These are phyloP conservation scores for Cystobasidium ongulense DNA, from an alignment of 768 basidiomycete genomes.

Conservation along the genomic window DNA sequence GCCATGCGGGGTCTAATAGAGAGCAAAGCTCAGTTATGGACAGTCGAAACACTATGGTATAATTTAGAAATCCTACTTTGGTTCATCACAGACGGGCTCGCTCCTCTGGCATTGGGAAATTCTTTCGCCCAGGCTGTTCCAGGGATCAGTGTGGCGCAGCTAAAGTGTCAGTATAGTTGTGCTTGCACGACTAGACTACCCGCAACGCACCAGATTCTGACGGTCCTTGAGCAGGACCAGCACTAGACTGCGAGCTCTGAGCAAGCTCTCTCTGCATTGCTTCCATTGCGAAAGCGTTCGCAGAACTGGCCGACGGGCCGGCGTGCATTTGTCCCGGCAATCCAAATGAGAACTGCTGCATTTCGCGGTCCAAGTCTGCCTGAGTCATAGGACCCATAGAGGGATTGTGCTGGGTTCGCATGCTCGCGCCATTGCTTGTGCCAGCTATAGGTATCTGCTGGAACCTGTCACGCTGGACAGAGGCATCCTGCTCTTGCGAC, in stretches of 20 bases:
- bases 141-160: neutral
- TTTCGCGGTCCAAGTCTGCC: conserved; percentile 11
- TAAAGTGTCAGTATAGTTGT: neutral
- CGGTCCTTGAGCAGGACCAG: neutral
- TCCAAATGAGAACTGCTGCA: conserved; percentile 25
- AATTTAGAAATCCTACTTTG: neutral
- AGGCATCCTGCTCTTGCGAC: conserved; percentile 78
- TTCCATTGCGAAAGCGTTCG: conserved; percentile 23
- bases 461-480: conserved; percentile 66
- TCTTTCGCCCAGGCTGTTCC: conserved; percentile 4
- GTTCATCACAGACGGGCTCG: neutral
- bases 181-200: neutral
- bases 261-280: conserved; percentile 30
- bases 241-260: neutral
- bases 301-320: neutral
- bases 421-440: conserved; percentile 16
- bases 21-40: neutral
- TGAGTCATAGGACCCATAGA: neutral
- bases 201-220: neutral
- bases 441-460: neutral
- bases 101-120: neutral
- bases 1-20: conserved; percentile 11
- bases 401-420: conserved; percentile 1
- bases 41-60: neutral
- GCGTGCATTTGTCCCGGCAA: conserved; percentile 4